Evolutionary conservation across 106 monocot genomes (phyloP).

Genomic region (Ottelia alismoides): DNA sequence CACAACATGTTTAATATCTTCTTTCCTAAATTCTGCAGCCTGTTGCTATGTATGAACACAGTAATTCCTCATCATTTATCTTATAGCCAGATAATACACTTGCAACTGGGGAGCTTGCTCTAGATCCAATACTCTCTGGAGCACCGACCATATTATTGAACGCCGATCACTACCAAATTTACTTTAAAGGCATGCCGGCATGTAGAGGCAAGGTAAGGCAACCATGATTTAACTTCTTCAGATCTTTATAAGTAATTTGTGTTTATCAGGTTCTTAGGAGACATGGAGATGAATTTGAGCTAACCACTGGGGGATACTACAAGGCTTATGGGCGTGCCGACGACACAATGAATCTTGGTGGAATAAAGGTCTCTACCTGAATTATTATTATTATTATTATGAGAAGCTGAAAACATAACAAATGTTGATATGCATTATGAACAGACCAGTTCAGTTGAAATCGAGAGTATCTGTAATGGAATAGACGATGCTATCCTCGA

Average conservation of each 20-base stretch:
- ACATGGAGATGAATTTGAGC: conserved; percentile 96
- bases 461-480: conserved; percentile 74
- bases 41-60: too few relatives aligned
- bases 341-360: conserved; percentile 99
- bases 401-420: neutral
- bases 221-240: neutral
- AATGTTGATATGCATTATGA: neutral
- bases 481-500: conserved; percentile 60
- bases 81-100: conserved; percentile 34
- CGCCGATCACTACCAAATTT: conserved; percentile 72
- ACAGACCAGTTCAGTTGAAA: conserved; percentile 88
- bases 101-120: conserved; percentile 82
- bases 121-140: conserved; percentile 68
- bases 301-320: conserved; percentile 58
- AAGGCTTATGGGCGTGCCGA: conserved; percentile 94
- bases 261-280: conserved; percentile 60
- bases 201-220: conserved; percentile 61
- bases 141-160: conserved; percentile 70
- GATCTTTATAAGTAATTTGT: neutral
- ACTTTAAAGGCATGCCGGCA: conserved; percentile 83
- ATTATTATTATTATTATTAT: too few relatives aligned
- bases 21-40: too few relatives aligned
- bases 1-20: too few relatives aligned
- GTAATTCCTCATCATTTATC: too few relatives aligned
- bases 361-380: conserved; percentile 61